A percentile compares a stretch with the other conserved stretches of the same genome.
phyloP scores from a whole-genome alignment of 208 protist genomes.

The Spongospora subterranea region DNA sequence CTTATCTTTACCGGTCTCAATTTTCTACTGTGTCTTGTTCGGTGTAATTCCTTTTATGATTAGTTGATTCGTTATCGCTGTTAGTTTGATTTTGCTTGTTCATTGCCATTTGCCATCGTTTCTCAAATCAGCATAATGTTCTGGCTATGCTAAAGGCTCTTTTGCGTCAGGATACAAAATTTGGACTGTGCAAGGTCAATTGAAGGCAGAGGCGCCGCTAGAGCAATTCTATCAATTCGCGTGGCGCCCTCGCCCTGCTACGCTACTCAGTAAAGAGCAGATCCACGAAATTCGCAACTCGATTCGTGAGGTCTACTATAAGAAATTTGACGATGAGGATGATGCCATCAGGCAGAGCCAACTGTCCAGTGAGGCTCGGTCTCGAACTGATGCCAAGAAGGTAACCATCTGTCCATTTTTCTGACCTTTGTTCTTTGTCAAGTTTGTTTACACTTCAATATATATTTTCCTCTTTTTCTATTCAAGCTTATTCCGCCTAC shows the following conservation, averaged over 20 bases:
- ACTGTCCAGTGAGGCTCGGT: slow-evolving; percentile 20
- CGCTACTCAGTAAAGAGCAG: slow-evolving; percentile 73
- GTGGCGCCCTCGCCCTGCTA: slow-evolving; percentile 79
- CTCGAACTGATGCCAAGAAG: slow-evolving; percentile 49
- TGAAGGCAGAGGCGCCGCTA: slow-evolving; percentile 66
- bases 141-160: too few relatives aligned
- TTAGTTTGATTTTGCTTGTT: slow-evolving; percentile 68
- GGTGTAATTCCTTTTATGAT: not conserved
- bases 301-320: slow-evolving; percentile 45
- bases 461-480: too few relatives aligned
- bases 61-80: not conserved
- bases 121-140: slow-evolving; percentile 71
- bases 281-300: slow-evolving; percentile 71
- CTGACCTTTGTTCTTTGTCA: too few relatives aligned
- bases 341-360: slow-evolving; percentile 26
- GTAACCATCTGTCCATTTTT: not conserved
- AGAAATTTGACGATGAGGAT: slow-evolving; percentile 54
- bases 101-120: slow-evolving; percentile 74
- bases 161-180: slow-evolving; percentile 81
- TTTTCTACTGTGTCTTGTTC: not conserved
- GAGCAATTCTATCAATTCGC: slow-evolving; percentile 82
- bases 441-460: too few relatives aligned
- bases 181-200: slow-evolving; percentile 78
- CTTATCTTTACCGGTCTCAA: not conserved
- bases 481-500: too few relatives aligned